Conservation (phyloP, 345 rosid genomes). For the Raphanus sativus region DNA sequence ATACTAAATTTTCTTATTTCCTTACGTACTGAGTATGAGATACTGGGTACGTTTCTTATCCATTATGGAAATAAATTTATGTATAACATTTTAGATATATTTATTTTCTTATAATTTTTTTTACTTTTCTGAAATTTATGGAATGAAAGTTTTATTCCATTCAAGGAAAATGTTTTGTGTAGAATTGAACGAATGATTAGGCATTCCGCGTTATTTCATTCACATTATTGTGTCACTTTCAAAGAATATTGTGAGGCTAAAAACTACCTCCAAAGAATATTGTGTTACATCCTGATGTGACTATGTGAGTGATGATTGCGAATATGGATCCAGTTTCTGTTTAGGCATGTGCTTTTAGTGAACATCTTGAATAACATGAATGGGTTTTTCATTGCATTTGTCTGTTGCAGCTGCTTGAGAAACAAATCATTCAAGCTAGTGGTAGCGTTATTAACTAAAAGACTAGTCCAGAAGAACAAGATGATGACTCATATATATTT, state of each 20-base stretch:
- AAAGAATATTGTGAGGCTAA: slow-evolving; percentile 61
- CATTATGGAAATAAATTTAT: neutral
- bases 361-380: no score
- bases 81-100: neutral
- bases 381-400: no score
- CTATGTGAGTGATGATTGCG: slow-evolving; percentile 42
- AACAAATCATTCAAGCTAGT: no score
- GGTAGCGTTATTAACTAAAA: no score
- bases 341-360: no score
- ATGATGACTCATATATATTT: neutral
- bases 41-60: neutral
- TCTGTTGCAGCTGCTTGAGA: no score
- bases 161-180: no score
- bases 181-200: no score
- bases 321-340: no score
- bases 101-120: neutral
- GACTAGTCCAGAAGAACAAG: neutral
- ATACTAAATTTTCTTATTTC: neutral
- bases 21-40: neutral
- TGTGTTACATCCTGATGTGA: neutral
- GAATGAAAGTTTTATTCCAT: no score
- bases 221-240: slow-evolving; percentile 50
- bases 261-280: slow-evolving; percentile 58
- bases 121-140: no score
- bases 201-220: no score